Base-by-base conservation (phyloP, 495 filamentous ascomycete species). In the Aspergillus bridgeri region DNA sequence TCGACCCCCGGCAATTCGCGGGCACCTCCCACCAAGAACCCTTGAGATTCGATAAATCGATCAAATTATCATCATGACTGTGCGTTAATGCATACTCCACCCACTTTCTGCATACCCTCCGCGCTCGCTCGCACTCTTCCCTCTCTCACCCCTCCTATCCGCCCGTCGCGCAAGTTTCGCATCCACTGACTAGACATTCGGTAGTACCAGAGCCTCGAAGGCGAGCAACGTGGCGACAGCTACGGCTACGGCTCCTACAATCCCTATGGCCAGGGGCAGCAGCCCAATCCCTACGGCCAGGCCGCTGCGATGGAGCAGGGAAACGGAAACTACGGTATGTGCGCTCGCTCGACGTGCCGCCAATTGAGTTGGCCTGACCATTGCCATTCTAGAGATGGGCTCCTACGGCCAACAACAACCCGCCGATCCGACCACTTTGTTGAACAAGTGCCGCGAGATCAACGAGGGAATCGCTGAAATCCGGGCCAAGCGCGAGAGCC, bases 381-480 rank as follows among this genome's bases (percentile, higher is more conserved):
- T 38, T 21, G 44, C 51, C 59, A 24, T 60, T 47, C 13, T 83
- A 73, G 88, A 90, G 71, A 87, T 90, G 86, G 69, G 71, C 43
- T 76, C 89, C 63, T 83, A 27, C 15, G 52, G 51, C 20, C 24
- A 83, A 23, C 65, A 74, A 19, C 68, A 72, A 47, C 72, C 75
- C 56, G 70, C 73, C 55, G 85, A 87, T 60, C 84, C 89, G 21
- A 91, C 87, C 64, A 81, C 82, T 43, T 85, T 95, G 63, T 80
- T 97, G 48, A 88, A 94, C 72, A 88, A 95, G 67, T 91, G 90
- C 76, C 79, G 81, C 20, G 83, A 87, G 43, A 87, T 96, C 72
- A 85, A 88, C 71, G 79, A 81, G 50, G 88, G 83, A 38, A 89
- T 97, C 60, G 46, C 53, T n/a, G 72, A 74, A 46, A 58, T 80